Evolutionary conservation across 176 grass and related monocot species (phyloP).

Genomic region (Bonia amplexicaulis): DNA sequence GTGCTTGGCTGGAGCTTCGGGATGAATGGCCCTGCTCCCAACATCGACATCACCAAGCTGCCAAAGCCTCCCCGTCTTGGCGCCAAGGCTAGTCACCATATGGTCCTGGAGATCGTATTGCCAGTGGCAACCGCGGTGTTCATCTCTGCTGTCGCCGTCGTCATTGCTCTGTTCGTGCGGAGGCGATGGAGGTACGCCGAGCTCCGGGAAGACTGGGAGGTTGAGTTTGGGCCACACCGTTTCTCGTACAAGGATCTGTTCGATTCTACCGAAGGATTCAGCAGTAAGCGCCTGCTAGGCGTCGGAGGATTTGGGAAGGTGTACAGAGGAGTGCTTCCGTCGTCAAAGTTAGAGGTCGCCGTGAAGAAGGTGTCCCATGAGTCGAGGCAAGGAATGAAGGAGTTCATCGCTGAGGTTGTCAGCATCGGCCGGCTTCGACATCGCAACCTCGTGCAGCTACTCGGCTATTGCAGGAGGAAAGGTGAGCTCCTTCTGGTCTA

Average conservation of each 20-base stretch:
- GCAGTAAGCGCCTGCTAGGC: conserved; percentile 26
- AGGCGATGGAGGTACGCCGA: background rate
- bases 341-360: conserved; percentile 25
- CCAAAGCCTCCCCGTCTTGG: background rate
- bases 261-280: background rate
- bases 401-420: conserved; percentile 41
- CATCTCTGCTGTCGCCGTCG: background rate
- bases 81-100: background rate
- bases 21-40: background rate
- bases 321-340: conserved; percentile 24
- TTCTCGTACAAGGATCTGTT: conserved; percentile 13
- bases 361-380: conserved; percentile 38
- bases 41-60: background rate
- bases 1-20: conserved; percentile 31
- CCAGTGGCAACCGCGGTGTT: background rate
- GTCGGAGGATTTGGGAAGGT: conserved; percentile 41
- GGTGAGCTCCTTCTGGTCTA: conserved; percentile 52
- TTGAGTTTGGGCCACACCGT: conserved; percentile 10
- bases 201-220: conserved; percentile 23
- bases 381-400: conserved; percentile 33
- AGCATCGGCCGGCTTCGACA: conserved; percentile 41
- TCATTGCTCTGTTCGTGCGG: background rate
- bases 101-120: background rate
- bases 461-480: conserved; percentile 41
- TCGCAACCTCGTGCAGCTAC: conserved; percentile 38